Evolutionary conservation across 306 rosid species (phyloP), one percentile per base, ranked within the genome.

Genomic region (Rosa persica): DNA sequence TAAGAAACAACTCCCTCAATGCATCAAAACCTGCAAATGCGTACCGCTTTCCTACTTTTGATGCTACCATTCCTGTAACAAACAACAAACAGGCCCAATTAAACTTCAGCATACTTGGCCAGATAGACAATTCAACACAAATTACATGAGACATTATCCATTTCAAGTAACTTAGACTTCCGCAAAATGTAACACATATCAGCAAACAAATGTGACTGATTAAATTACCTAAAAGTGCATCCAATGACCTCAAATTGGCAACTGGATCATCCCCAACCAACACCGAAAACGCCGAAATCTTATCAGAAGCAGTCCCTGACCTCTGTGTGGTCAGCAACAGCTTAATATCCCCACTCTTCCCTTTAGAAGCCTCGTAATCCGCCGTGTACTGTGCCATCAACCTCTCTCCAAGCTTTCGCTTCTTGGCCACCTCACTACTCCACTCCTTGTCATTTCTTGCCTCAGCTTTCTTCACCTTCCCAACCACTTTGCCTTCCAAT

Each of bases 41-140:
- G 65, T 93, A 97, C 72, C 98, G 92, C 88, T 96, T 96, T 36
- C 99, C 99, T 67, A 93, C 99, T 88, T 96, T 96, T 43, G 98
- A 91, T 44, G 99, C 85, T 70, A 96, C 98, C 99, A 96, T 93
- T 80, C 98, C 99, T 96, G 81, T 55, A 70, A 75, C 62, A 88
- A 34, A 74, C 48, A 76, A 62, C 36, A 57, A 57, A 11, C 19
- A 52, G 8, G 0, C 22, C 8, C 15, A 2, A 74, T 23, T 46
- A 17, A 23, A 12, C 34, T 30, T 30, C 34, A 30, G 34, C 34
- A 30, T 30, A 30, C 34, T 30, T 30, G 34, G 34, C 34, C 40
- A 57, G 2, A 58, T 57, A 12, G 12, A n/a, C 2, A 55, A 55
- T 40, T 23, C 42, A 44, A 55, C 44, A n/a, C 4, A 36, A 74